Evolutionary conservation across 2,329 filamentous ascomycete species (phyloP).

Genomic region (Microdochium trichocladiopsis): DNA sequence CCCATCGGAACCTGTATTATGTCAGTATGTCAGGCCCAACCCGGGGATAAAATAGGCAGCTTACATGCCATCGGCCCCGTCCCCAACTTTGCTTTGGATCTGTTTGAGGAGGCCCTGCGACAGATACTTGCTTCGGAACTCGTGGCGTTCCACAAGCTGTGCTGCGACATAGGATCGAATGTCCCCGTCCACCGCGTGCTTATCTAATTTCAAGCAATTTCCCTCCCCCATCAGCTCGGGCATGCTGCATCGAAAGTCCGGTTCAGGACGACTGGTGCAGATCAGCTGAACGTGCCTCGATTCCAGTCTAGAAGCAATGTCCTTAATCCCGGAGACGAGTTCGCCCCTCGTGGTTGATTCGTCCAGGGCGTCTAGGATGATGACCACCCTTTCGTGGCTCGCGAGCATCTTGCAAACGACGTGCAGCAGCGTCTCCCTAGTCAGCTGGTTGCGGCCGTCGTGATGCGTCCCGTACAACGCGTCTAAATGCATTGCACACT

Average conservation of each 20-base stretch:
- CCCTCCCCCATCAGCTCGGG: conserved; percentile 4
- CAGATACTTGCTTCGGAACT: conserved; percentile 8
- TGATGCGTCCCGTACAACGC: conserved; percentile 7
- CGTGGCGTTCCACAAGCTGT: conserved; percentile 7
- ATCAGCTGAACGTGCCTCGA: conserved; percentile 5
- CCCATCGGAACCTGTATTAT: conserved; percentile 16
- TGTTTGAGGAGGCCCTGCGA: conserved; percentile 4
- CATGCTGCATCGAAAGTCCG: conserved; percentile 7
- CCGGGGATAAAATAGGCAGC: conserved; percentile 3
- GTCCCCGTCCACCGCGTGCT: conserved; percentile 7
- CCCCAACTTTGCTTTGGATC: conserved; percentile 7
- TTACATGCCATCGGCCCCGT: conserved; percentile 20
- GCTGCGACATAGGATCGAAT: conserved; percentile 7
- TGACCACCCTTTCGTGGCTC: background rate
- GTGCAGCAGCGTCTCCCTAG: conserved; percentile 12
- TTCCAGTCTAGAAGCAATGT: conserved; percentile 1
- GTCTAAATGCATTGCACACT: background rate
- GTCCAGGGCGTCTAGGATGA: conserved; percentile 16
- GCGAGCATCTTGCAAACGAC: conserved; percentile 13
- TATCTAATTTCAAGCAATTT: conserved; percentile 10
- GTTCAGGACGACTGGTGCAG: conserved; percentile 10
- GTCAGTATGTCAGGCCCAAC: background rate
- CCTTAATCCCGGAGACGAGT: conserved; percentile 10
- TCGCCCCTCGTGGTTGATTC: conserved; percentile 10
- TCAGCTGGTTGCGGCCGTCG: conserved; percentile 15